phyloP scores from a whole-genome alignment of 805 yeast species.

The Sporopachydermia quercuum region DNA sequence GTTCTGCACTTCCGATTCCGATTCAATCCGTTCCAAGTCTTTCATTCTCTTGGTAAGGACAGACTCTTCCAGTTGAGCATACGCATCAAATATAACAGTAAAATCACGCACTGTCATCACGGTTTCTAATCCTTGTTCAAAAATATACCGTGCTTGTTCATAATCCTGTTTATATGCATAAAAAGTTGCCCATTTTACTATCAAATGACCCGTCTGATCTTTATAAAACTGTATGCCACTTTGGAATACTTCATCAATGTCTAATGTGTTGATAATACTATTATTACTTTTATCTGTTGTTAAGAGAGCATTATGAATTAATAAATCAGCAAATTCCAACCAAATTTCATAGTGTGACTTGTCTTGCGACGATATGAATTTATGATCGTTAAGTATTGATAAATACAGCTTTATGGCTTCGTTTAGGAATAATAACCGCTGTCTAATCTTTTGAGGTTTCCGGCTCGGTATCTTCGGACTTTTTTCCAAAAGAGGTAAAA shows the following conservation, averaged over 20 bases:
- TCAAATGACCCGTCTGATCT: constrained; percentile 40
- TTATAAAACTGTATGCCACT: constrained; percentile 31
- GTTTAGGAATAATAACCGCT: constrained; percentile 10
- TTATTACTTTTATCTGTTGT: constrained; percentile 7
- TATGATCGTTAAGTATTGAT: constrained; percentile 19
- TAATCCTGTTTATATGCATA: constrained; percentile 25
- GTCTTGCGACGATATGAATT: constrained; percentile 20
- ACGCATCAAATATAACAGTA: constrained; percentile 45
- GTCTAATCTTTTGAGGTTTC: constrained; percentile 6
- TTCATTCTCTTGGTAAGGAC: constrained; percentile 21
- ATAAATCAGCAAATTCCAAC: constrained; percentile 28
- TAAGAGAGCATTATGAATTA: constrained; percentile 20
- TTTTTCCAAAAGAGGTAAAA: constrained; percentile 4
- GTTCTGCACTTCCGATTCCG: constrained; percentile 5
- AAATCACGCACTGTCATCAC: constrained; percentile 47
- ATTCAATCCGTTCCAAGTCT: not conserved
- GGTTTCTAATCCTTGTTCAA: constrained; percentile 31
- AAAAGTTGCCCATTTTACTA: constrained; percentile 32
- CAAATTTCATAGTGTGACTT: constrained; percentile 34
- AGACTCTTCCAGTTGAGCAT: constrained; percentile 44
- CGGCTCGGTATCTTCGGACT: not conserved
- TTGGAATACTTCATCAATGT: constrained; percentile 22
- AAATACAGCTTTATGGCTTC: constrained; percentile 21
- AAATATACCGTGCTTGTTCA: constrained; percentile 25
- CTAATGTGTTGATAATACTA: constrained; percentile 7